These are phyloP conservation scores for Digitaria exilis DNA, from an alignment of 202 grass and related monocot species.

Conservation along the genomic window DNA sequence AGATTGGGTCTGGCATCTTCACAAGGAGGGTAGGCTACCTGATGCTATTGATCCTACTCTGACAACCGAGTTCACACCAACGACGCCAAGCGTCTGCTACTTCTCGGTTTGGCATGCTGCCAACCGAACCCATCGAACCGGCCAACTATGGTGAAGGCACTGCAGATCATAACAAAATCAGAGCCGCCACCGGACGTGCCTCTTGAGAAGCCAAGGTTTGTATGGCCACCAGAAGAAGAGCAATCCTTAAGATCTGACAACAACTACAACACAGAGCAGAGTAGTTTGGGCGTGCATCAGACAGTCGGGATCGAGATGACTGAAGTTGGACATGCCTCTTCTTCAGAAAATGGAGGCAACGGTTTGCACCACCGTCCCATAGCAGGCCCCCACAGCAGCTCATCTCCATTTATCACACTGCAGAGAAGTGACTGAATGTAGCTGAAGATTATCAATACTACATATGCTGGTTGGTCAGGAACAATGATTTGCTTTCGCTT, in stretches of 20 bases:
- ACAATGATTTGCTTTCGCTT: not conserved
- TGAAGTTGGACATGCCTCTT: not conserved
- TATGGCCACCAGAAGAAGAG: not conserved
- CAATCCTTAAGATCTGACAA: not conserved
- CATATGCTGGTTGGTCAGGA: not conserved
- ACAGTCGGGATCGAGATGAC: not conserved
- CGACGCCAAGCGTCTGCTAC: not conserved
- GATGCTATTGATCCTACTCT: not conserved
- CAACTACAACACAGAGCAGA: not conserved
- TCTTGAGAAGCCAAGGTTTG: slow-evolving; percentile 9
- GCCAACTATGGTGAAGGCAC: not conserved
- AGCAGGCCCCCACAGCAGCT: not conserved
- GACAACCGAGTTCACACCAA: not conserved
- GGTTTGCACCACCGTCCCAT: not conserved
- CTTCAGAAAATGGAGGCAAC: not conserved
- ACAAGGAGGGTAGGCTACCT: not conserved
- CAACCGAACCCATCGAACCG: not conserved
- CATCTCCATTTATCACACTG: not conserved
- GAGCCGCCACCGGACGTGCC: not conserved
- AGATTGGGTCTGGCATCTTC: not conserved
- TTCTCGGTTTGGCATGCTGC: not conserved
- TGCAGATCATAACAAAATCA: not conserved
- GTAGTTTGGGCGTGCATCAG: not conserved
- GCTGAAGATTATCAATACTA: not conserved
- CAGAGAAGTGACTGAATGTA: not conserved